Evolutionary conservation across 306 rosid species (phyloP).

Genomic region (Lathyrus tuberosus): DNA sequence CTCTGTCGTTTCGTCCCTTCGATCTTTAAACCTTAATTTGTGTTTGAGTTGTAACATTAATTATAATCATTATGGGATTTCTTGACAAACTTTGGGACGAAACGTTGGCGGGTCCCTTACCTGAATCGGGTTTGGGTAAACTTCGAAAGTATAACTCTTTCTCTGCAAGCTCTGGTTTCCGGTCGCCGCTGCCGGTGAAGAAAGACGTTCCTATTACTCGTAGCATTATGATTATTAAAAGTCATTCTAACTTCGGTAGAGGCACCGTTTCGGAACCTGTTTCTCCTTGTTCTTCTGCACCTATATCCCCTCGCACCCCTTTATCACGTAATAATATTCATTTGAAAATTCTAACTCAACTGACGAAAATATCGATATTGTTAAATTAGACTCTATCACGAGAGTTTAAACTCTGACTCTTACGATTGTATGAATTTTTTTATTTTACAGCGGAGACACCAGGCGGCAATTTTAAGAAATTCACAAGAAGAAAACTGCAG

Average conservation of each 20-base stretch:
- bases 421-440: too few relatives aligned
- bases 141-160: slow-evolving; percentile 76
- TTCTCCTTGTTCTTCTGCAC: slow-evolving; percentile 49
- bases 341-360: too few relatives aligned
- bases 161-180: slow-evolving; percentile 15
- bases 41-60: slow-evolving; percentile 35
- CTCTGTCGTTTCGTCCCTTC: slow-evolving; percentile 60
- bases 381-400: too few relatives aligned
- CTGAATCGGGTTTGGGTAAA: slow-evolving; percentile 85
- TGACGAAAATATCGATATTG: too few relatives aligned
- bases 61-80: slow-evolving; percentile 60
- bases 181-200: slow-evolving; percentile 34
- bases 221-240: slow-evolving; percentile 63
- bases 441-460: slow-evolving; percentile 64
- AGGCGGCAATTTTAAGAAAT: slow-evolving; percentile 50
- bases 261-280: slow-evolving; percentile 37
- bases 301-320: slow-evolving; percentile 64
- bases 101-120: slow-evolving; percentile 90
- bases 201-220: slow-evolving; percentile 59
- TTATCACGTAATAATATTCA: slow-evolving; percentile 48
- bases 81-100: slow-evolving; percentile 97
- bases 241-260: slow-evolving; percentile 25
- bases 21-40: slow-evolving; percentile 11
- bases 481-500: slow-evolving; percentile 58
- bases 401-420: too few relatives aligned